Evolutionary conservation across 371 early-diverging fungal genomes (phyloP), one percentile per base, ranked within the genome.

Genomic region (Actinomortierella ambigua): DNA sequence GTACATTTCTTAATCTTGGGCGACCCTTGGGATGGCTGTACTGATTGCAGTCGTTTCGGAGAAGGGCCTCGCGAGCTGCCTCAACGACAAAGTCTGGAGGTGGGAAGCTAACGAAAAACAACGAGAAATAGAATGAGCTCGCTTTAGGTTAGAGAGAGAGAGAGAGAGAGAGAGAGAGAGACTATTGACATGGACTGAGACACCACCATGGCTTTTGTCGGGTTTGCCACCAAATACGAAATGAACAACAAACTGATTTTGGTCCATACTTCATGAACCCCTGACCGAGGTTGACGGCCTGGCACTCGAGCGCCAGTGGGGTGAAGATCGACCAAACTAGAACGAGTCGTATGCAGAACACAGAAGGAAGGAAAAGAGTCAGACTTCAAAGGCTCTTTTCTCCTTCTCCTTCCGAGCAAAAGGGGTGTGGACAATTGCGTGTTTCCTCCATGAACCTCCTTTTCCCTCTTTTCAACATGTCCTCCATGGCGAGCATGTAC

Each of bases 251-350:
- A 41, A 50, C 7, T 59, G 29, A 26, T 55, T 2, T 41, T 20
- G 27, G 20, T 5, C 53, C 61, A 50, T 82, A 88, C 90, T 87
- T 90, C 90, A 91, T 92, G 64, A 85, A 93, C 3, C 94, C 96
- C 79, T 96, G 97, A 2, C 97, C 98, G 23, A 97, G 84, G 81
- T 98, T 97, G 68, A 96, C 93, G 17, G 98, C 95, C 49, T 89
- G 84, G 51, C 91, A 88, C 61, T 93, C 87, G 17, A 82, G 81
- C 3, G 96, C 91, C 60, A 94, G 83, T 34, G 90, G 93, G 9
- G 93, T 95, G 79, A 95, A 95, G 68, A 96, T 91, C 23, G 96
- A 89, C 93, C 96, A 97, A 7, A 97, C 96, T 86, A 61, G 18
- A 23, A 8, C 20, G n/a, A 23, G 44, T 1, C 17, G 26, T 53